Conservation (phyloP, 179 eudicot genomes). For the Beta macrorhiza region DNA sequence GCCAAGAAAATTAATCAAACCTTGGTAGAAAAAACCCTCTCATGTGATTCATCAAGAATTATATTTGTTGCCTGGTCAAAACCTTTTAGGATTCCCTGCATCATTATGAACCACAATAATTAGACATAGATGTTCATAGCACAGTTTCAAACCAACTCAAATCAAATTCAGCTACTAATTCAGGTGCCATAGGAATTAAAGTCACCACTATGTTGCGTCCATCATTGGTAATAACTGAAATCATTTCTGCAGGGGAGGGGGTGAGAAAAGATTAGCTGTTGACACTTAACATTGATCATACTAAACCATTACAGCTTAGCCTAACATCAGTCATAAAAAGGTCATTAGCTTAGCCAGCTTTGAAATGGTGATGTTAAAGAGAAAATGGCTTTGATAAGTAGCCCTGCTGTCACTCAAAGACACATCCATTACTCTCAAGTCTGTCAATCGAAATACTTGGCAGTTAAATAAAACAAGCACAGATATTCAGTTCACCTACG, state of each 20-base stretch:
- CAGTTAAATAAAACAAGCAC: neutral
- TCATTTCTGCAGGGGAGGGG: slow-evolving; percentile 48
- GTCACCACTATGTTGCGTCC: slow-evolving; percentile 95
- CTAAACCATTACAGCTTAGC: neutral
- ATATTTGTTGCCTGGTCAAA: slow-evolving; percentile 93
- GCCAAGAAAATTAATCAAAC: slow-evolving; percentile 30
- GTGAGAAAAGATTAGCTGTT: neutral
- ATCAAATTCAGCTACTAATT: neutral
- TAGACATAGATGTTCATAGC: no score
- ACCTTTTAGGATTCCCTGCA: slow-evolving; percentile 80
- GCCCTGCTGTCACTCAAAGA: neutral
- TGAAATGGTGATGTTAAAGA: neutral
- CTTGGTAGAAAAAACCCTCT: slow-evolving; percentile 93
- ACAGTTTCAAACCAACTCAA: neutral
- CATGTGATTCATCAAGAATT: slow-evolving; percentile 96
- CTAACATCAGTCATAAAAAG: slow-evolving; percentile 8
- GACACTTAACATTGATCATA: neutral
- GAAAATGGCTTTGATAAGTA: neutral
- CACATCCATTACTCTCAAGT: neutral
- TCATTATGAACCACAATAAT: neutral
- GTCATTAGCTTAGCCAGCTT: neutral
- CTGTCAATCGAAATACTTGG: neutral
- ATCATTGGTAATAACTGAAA: slow-evolving; percentile 88
- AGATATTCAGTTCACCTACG: slow-evolving; percentile 48
- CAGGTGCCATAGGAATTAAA: slow-evolving; percentile 2